Percentiles rank a stretch among this genome's conserved stretches.
Conservation (phyloP, 345 rosid species). For the Arabidopsis suecica region DNA sequence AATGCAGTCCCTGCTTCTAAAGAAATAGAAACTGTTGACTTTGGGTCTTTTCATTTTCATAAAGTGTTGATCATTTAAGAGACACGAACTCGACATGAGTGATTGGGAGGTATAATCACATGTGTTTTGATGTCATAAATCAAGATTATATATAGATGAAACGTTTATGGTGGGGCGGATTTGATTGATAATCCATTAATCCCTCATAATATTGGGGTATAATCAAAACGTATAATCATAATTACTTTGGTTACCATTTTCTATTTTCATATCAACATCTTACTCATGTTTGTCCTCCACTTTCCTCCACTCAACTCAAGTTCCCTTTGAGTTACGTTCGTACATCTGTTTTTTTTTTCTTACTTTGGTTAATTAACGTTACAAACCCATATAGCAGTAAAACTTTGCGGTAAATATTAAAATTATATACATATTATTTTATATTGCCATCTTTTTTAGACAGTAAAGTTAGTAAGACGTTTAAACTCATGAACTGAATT, state of each 20-base stretch:
- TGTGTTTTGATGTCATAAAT: conserved; percentile 22
- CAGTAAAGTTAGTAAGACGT: not conserved
- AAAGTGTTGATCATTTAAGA: conserved; percentile 16
- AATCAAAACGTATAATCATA: conserved; percentile 35
- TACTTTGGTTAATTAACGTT: not conserved
- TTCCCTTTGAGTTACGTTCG: not conserved
- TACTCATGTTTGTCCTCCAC: conserved; percentile 37
- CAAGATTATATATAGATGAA: conserved; percentile 11
- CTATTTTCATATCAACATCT: conserved; percentile 21
- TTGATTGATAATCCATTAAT: conserved; percentile 23
- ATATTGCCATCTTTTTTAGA: not conserved
- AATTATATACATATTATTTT: not conserved
- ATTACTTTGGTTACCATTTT: conserved; percentile 3
- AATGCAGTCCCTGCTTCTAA: conserved; percentile 11
- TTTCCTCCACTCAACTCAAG: conserved; percentile 22
- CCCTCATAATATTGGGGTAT: conserved; percentile 4
- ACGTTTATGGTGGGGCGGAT: conserved; percentile 13
- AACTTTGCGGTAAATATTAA: too few relatives aligned
- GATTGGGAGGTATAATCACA: conserved; percentile 24
- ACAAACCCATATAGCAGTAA: too few relatives aligned
- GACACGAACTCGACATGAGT: conserved; percentile 39
- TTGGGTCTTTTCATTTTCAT: conserved; percentile 18
- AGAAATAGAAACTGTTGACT: not conserved
- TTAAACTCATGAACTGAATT: too few relatives aligned
- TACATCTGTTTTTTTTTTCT: not conserved